A percentile compares a stretch with the other conserved stretches of the same genome.
These are phyloP conservation scores for Boletus rubroflammeus DNA, from an alignment of 768 basidiomycete genomes.

Conservation along the genomic window DNA sequence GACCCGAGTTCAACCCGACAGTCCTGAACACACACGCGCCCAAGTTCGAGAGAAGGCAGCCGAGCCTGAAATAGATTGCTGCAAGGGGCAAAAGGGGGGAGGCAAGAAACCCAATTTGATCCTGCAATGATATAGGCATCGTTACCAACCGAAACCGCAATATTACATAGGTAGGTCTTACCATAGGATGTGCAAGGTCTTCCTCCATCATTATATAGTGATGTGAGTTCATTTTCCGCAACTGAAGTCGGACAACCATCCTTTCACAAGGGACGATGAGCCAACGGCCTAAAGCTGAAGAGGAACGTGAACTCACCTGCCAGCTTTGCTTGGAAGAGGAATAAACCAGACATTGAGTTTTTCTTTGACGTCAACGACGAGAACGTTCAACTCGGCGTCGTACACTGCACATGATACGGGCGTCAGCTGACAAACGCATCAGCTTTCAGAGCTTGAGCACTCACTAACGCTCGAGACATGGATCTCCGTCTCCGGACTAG, in stretches of 20 bases:
- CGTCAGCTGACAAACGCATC: background rate
- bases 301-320: conserved; percentile 38
- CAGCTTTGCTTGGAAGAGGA: conserved; percentile 45
- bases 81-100: conserved; percentile 20
- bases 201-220: conserved; percentile 54
- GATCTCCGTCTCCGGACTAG: conserved; percentile 49
- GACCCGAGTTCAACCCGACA: conserved; percentile 22
- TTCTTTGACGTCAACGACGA: conserved; percentile 54
- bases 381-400: conserved; percentile 37
- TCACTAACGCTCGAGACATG: conserved; percentile 43
- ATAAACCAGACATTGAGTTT: conserved; percentile 38
- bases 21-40: conserved; percentile 20
- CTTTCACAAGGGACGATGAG: conserved; percentile 23
- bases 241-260: conserved; percentile 47
- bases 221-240: conserved; percentile 40
- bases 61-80: conserved; percentile 13
- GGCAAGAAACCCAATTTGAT: conserved; percentile 20
- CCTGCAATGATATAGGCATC: conserved; percentile 8
- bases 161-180: conserved; percentile 8
- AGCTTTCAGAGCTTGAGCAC: conserved; percentile 12
- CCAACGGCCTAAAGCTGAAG: background rate
- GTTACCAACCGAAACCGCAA: background rate
- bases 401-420: conserved; percentile 38
- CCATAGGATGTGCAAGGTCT: conserved; percentile 57
- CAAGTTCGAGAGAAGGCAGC: conserved; percentile 23